Conservation (phyloP, 768 basidiomycete species). For the Lentinula guzmanii region DNA sequence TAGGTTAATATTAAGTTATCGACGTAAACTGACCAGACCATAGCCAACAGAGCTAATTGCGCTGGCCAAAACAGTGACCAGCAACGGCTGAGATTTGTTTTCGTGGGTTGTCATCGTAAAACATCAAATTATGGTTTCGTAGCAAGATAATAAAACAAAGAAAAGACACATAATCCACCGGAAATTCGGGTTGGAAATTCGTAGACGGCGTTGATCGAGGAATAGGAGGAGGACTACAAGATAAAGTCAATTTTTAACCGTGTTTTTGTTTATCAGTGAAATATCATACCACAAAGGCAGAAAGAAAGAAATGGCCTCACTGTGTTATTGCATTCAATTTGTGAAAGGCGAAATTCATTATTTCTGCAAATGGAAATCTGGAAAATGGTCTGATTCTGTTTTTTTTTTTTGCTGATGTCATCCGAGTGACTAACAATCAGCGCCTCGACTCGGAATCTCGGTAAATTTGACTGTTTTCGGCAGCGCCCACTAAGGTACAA, state of each 20-base stretch:
- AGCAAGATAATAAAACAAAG: neutral
- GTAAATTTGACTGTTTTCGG: neutral
- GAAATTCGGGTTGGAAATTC: neutral
- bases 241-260: neutral
- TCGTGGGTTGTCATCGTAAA: constrained; percentile 10
- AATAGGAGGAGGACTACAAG: neutral
- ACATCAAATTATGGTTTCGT: neutral
- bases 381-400: neutral
- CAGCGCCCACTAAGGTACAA: neutral
- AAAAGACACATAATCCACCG: neutral
- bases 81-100: constrained; percentile 8
- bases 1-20: neutral
- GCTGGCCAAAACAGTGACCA: constrained; percentile 17
- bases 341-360: neutral
- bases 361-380: neutral
- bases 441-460: neutral
- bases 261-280: neutral
- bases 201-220: neutral
- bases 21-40: constrained; percentile 15
- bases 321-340: neutral
- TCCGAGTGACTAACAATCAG: neutral
- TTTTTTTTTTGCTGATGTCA: neutral
- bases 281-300: neutral
- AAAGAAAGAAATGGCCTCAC: neutral
- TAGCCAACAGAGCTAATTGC: constrained; percentile 18